Base-by-base conservation (phyloP, 352 stramenopile genomes). In the Pilasporangium apinafurcum region DNA sequence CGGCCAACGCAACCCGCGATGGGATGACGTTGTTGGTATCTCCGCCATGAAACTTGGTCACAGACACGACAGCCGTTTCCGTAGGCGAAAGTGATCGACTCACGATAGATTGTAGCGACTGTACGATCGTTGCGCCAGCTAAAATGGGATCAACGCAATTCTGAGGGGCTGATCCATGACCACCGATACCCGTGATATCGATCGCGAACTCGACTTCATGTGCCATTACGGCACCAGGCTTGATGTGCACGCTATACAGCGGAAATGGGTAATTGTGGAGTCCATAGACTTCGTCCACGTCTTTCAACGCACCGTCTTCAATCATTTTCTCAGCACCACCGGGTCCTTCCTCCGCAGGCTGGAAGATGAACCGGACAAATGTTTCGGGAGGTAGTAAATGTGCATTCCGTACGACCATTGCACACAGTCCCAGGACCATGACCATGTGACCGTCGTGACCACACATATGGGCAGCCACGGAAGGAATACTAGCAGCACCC, bases 1-100 rank as follows among this genome's bases (percentile, higher is more conserved):
- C 95, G 12, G 65, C 70, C 10, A 98, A 57, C 5, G 71, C 70
- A 5, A 80, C 91, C 8, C 59, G 79, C 1, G 67, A 68, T 12
- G 95, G 90, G 55, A 98, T 98, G 47, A 98, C 86, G 61, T 98
- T 98, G 62, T 96, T 96, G 5, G 90, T 90, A 36, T 96, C 80
- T 26, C 93, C 95, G n/a, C 72, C 86, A 22, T 82, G 66, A 45
- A 98, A 87, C 46, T 87, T 77, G 10, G 90, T 97, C 24, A 97
- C 74, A 5, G 81, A 96, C 4, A 97, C 67, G 10, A 98, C 95
- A 3, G 86, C 95, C 30, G 67, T 92, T 37, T 97, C 88, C n/a
- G 95, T 83, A 13, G 92, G 93, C 37, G 83, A 85, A 20, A 96
- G 53, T 13, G 65, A 89, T 13, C 95, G 70, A 42, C 82, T 95